phyloP scores from a whole-genome alignment of 176 grass and related monocot genomes.

The Triticum timopheevii region DNA sequence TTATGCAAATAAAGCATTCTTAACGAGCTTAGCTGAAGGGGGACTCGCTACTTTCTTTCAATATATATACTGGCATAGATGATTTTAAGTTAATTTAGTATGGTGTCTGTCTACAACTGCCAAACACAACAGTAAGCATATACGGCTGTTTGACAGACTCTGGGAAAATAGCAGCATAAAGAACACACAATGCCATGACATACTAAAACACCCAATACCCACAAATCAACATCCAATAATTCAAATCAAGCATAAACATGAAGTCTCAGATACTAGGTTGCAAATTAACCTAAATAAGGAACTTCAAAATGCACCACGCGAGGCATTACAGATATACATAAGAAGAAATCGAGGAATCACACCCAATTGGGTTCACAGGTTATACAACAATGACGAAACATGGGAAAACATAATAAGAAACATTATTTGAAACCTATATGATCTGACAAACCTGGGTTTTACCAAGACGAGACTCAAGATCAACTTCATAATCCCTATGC shows the following conservation, averaged over 20 bases:
- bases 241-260: not conserved
- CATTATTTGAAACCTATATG: not conserved
- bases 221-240: not conserved
- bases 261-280: not conserved
- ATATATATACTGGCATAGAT: not conserved
- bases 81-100: not conserved
- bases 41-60: not conserved
- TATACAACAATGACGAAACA: not conserved
- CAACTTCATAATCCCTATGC: slow-evolving; percentile 98
- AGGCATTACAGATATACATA: not conserved
- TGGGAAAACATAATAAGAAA: not conserved
- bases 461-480: slow-evolving; percentile 94
- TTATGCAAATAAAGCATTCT: not conserved
- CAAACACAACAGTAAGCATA: not conserved
- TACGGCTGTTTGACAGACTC: not conserved
- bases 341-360: not conserved
- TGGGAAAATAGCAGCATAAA: not conserved
- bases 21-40: not conserved
- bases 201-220: not conserved
- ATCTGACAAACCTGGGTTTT: slow-evolving; percentile 80
- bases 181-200: not conserved
- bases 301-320: not conserved
- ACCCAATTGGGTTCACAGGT: not conserved
- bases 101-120: not conserved
- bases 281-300: not conserved